Evolutionary conservation across 2,329 filamentous ascomycete species (phyloP), one percentile per base, ranked within the genome.

Genomic region (Thielaviopsis euricoi): DNA sequence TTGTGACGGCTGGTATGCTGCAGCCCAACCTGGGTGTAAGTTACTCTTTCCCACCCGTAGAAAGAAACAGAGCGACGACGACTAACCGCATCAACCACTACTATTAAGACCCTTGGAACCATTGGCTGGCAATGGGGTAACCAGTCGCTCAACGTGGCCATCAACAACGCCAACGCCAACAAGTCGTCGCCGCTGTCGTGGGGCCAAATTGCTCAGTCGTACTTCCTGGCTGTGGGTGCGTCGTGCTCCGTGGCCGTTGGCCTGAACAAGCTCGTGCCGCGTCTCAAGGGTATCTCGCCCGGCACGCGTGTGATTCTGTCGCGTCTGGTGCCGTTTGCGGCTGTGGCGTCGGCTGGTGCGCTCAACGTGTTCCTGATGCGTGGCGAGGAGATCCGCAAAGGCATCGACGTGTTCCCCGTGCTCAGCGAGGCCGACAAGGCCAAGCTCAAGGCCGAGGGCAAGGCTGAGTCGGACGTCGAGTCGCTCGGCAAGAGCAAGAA

Each of bases 291-390:
- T 60, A 74, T 97, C 52, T 81, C 85, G 17, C 87, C 88, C 0
- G 81, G 81, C 56, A 86, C 90, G 2, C 83, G 83, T 61, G 78
- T 85, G 46, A 81, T 94, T 21, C 81, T 97, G 2, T 78, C 82
- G 57, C 84, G 93, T n/a, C 80, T 98, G 9, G 90, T 97, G 6
- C 93, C 93, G 25, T 98, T 98, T 67, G 93, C 91, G 0, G 93
- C 93, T 13, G 93, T 98, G 12, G 91, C 91, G 29, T 87, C 83
- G 60, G 93, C 93, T 3, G 90, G 89, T 66, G 89, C 84, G 1
- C 77, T 98, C 62, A 98, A 98, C 71, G 93, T 96, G 25, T 94
- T 96, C 72, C 80, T 98, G 58, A 98, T 98, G 93, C 88, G 93
- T 60, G 85, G 89, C 62, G 91, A 96, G 71, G 93, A 98, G 74